A percentile compares a stretch with the other conserved stretches of the same genome.
These are phyloP conservation scores for Elaeis oleifera DNA, from an alignment of 202 grass and related monocot genomes.

Conservation along the genomic window DNA sequence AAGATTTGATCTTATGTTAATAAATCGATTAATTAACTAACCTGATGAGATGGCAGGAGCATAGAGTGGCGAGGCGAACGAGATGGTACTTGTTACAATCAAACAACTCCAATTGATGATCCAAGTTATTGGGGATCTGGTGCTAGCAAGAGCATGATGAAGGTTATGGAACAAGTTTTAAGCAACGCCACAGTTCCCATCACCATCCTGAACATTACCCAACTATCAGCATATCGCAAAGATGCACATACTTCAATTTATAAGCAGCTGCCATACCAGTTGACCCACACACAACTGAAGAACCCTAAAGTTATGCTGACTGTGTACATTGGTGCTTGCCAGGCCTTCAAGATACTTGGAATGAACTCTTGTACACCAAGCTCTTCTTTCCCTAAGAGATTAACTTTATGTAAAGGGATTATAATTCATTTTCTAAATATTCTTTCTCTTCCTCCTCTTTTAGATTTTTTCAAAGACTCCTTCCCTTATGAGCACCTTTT, in stretches of 20 bases:
- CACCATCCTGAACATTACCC: constrained; percentile 66
- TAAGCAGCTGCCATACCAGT: constrained; percentile 53
- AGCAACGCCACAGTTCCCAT: constrained; percentile 39
- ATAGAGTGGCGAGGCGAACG: constrained; percentile 53
- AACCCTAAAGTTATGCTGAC: constrained; percentile 80
- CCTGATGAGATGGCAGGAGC: constrained; percentile 26
- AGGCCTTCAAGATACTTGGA: constrained; percentile 92
- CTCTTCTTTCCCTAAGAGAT: constrained; percentile 51
- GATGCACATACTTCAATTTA: constrained; percentile 86
- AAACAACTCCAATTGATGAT: constrained; percentile 45
- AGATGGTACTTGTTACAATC: constrained; percentile 64
- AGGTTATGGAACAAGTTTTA: constrained; percentile 45
- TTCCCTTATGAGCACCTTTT: too few relatives aligned
- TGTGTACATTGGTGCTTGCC: constrained; percentile 96
- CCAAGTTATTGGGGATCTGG: constrained; percentile 37
- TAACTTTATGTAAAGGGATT: too few relatives aligned
- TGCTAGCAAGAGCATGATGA: constrained; percentile 50
- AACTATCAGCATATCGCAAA: constrained; percentile 59
- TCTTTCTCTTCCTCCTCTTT: too few relatives aligned
- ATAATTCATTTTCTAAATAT: too few relatives aligned
- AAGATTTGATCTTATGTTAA: too few relatives aligned
- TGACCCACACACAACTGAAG: constrained; percentile 47
- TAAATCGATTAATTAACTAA: too few relatives aligned
- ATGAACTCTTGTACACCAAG: constrained; percentile 80
- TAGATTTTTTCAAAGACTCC: too few relatives aligned